Conservation (phyloP, 2,329 filamentous ascomycete genomes). For the Xylaria digitata region DNA sequence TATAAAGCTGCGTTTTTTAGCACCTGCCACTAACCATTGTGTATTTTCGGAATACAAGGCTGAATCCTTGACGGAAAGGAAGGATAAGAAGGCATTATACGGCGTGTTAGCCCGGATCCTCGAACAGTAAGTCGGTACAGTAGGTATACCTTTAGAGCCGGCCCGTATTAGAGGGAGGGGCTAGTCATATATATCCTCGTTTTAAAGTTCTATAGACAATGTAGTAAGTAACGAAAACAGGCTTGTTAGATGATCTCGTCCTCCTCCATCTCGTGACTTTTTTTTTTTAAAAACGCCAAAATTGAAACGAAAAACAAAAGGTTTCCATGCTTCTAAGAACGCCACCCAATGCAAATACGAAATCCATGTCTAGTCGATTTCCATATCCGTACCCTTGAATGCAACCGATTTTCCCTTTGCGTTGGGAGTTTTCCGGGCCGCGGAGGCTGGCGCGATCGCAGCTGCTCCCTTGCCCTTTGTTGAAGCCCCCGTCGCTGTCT, state of each 20-base stretch:
- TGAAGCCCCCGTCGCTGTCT: conserved; percentile 36
- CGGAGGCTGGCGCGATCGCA: conserved; percentile 16
- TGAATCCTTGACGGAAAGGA: too few relatives aligned
- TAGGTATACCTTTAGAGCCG: background rate
- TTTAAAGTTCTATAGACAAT: background rate
- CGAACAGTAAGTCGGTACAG: too few relatives aligned
- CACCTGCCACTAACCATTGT: too few relatives aligned
- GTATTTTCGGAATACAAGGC: too few relatives aligned
- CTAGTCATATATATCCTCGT: background rate
- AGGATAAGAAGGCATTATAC: too few relatives aligned
- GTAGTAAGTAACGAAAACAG: background rate
- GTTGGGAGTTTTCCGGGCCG: conserved; percentile 38
- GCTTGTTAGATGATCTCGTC: background rate
- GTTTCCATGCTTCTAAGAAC: conserved; percentile 34
- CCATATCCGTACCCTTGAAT: conserved; percentile 42
- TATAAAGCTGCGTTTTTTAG: too few relatives aligned
- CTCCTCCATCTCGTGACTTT: background rate
- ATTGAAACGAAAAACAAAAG: background rate
- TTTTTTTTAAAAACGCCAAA: conserved; percentile 25
- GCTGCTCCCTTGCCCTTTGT: conserved; percentile 44
- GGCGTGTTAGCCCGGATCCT: too few relatives aligned
- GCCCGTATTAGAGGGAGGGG: too few relatives aligned
- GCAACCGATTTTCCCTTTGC: conserved; percentile 47
- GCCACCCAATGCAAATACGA: conserved; percentile 40
- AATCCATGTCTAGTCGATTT: conserved; percentile 29